phyloP scores from a whole-genome alignment of 2,329 filamentous ascomycete genomes.

The Pseudofabraea citricarpa region DNA sequence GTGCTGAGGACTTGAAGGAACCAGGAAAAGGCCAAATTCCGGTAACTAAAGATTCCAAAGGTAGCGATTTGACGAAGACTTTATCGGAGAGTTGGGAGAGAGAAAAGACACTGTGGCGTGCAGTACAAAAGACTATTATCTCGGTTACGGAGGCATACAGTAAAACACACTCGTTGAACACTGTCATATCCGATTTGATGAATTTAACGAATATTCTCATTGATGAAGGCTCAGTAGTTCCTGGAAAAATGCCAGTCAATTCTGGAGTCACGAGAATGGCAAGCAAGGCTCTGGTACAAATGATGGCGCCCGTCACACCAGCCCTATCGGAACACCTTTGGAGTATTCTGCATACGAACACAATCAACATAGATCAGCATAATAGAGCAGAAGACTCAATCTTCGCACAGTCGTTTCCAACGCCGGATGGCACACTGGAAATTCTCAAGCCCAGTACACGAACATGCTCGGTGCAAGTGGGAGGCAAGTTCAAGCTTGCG shows the following conservation, averaged over 20 bases:
- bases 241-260: too few species aligned
- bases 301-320: slow-evolving; percentile 76
- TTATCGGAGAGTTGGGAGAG: not conserved
- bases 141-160: slow-evolving; percentile 66
- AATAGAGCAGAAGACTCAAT: slow-evolving; percentile 25
- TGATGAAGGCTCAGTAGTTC: slow-evolving; percentile 31
- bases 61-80: not conserved
- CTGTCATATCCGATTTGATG: slow-evolving; percentile 78
- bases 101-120: slow-evolving; percentile 48
- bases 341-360: slow-evolving; percentile 46
- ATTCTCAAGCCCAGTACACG: slow-evolving; percentile 45
- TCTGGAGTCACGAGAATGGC: slow-evolving; percentile 1
- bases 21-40: not conserved
- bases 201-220: slow-evolving; percentile 67
- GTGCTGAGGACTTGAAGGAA: too few species aligned
- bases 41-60: not conserved
- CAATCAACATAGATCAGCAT: slow-evolving; percentile 30
- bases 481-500: slow-evolving; percentile 70
- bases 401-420: slow-evolving; percentile 53
- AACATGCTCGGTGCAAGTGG: slow-evolving; percentile 67
- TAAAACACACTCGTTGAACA: slow-evolving; percentile 74
- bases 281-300: slow-evolving; percentile 54
- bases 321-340: slow-evolving; percentile 80
- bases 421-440: slow-evolving; percentile 43
- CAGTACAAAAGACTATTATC: slow-evolving; percentile 61